These are phyloP conservation scores for Chamaecrista fasciculata DNA, from an alignment of 306 rosid species.

Conservation along the genomic window DNA sequence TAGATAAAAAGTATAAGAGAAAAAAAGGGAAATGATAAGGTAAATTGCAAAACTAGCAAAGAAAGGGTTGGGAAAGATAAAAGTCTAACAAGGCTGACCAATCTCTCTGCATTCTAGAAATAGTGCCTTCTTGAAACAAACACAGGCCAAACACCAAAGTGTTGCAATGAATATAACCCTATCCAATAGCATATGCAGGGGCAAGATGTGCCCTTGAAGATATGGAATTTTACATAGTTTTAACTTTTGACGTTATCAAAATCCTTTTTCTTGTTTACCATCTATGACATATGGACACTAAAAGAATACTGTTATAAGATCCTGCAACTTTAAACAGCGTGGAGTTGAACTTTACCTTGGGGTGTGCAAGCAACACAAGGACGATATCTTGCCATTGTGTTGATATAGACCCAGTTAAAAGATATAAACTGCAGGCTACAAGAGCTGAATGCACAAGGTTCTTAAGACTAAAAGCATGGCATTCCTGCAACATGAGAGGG, in stretches of 20 bases:
- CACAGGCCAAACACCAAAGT: neutral
- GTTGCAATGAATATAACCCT: neutral
- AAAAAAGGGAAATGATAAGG: neutral
- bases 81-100: neutral
- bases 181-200: neutral
- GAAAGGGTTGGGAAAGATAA: neutral
- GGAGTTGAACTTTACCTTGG: conserved; percentile 56
- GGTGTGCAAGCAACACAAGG: conserved; percentile 84
- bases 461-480: conserved; percentile 40
- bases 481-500: conserved; percentile 62
- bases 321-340: conserved; percentile 17
- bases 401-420: conserved; percentile 69
- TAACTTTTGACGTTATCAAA: neutral
- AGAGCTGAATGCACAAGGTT: conserved; percentile 71
- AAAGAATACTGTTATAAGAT: conserved; percentile 5
- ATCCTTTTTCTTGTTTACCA: conserved; percentile 4
- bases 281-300: conserved; percentile 11
- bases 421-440: conserved; percentile 71
- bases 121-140: neutral
- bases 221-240: neutral
- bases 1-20: too few species aligned
- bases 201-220: neutral
- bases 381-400: conserved; percentile 84
- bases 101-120: neutral
- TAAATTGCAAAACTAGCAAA: neutral